phyloP scores from a whole-genome alignment of 1,284 basidiomycete genomes.

The Ceratobasidium theobromae region DNA sequence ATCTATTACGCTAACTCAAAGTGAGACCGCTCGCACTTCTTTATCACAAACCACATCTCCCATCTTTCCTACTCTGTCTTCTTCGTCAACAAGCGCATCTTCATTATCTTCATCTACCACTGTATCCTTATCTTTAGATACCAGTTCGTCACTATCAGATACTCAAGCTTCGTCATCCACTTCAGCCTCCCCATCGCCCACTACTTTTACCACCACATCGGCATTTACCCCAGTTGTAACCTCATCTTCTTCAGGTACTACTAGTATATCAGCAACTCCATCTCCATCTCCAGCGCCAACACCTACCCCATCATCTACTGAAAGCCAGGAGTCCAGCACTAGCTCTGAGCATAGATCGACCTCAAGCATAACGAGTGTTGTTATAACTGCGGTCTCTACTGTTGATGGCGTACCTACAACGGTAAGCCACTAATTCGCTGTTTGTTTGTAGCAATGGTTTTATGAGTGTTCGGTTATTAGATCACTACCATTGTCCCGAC shows the following conservation, averaged over 20 bases:
- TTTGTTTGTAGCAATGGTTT: neutral
- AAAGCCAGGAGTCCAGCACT: neutral
- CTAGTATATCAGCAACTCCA: neutral
- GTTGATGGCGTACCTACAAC: conserved; percentile 12
- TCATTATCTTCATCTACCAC: neutral
- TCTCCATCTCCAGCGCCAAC: neutral
- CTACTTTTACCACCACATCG: neutral
- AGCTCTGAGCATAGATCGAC: conserved; percentile 1
- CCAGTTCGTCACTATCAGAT: conserved; percentile 6
- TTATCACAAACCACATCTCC: neutral
- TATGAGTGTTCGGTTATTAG: neutral
- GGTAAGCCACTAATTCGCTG: neutral
- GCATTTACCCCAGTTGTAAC: neutral
- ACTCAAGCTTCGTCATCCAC: neutral
- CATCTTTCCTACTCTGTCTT: neutral
- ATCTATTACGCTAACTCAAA: neutral
- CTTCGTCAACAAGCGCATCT: neutral
- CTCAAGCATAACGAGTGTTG: conserved; percentile 17
- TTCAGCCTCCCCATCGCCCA: neutral
- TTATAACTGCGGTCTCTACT: conserved; percentile 1
- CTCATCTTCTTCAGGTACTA: neutral
- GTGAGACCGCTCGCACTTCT: neutral
- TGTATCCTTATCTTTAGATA: neutral
- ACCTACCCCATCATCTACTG: neutral
- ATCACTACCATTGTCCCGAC: conserved; percentile 23